These are phyloP conservation scores for Penicillium ucsense DNA, from an alignment of 495 filamentous ascomycete species.

Conservation along the genomic window DNA sequence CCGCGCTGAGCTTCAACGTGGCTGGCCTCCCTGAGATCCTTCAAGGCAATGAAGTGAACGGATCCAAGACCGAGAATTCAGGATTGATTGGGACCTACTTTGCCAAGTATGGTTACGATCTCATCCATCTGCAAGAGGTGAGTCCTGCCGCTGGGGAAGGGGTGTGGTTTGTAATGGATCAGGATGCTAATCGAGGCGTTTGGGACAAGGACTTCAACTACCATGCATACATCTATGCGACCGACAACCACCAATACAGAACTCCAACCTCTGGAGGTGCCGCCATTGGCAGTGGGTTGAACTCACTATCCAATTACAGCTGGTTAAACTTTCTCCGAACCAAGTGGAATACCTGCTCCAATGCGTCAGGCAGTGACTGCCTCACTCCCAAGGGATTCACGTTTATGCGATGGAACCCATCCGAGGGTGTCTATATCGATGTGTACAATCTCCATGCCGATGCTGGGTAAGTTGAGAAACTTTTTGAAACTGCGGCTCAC, in stretches of 20 bases:
- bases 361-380: conserved; percentile 45
- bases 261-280: conserved; percentile 53
- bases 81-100: conserved; percentile 40
- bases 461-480: conserved; percentile 32
- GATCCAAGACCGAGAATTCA: conserved; percentile 44
- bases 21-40: conserved; percentile 48
- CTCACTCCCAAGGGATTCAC: conserved; percentile 58
- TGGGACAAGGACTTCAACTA: conserved; percentile 49
- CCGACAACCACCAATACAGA: conserved; percentile 45
- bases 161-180: too few relatives aligned
- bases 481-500: background rate
- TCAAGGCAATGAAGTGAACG: conserved; percentile 42
- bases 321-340: conserved; percentile 46
- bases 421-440: conserved; percentile 42
- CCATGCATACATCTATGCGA: conserved; percentile 46
- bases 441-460: conserved; percentile 56
- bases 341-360: conserved; percentile 48
- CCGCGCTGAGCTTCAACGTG: conserved; percentile 48
- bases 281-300: conserved; percentile 50
- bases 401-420: conserved; percentile 43
- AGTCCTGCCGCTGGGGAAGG: background rate
- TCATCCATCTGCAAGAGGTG: conserved; percentile 54
- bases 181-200: too few relatives aligned
- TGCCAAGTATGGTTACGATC: conserved; percentile 40
- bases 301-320: conserved; percentile 46